Evolutionary conservation across 208 protist species (phyloP).

Genomic region (Leishmania gerbilli): DNA sequence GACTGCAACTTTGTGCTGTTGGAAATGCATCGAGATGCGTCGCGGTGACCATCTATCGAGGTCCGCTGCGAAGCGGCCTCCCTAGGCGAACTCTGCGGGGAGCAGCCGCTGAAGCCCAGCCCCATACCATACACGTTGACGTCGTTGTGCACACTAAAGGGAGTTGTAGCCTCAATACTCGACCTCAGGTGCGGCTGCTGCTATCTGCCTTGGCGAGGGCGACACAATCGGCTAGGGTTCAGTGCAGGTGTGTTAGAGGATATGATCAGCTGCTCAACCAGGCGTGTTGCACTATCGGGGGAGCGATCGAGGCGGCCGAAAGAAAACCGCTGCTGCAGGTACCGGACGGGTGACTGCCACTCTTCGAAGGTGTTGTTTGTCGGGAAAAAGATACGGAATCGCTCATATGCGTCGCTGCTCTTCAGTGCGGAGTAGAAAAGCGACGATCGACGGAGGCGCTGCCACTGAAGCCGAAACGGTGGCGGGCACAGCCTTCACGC

Average conservation of each 20-base stretch:
- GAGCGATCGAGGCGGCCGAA: not conserved
- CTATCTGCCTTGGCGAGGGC: not conserved
- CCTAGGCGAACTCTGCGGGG: not conserved
- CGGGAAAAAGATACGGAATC: not conserved
- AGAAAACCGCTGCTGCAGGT: not conserved
- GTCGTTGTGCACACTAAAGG: not conserved
- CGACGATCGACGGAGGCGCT: not conserved
- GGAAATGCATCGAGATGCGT: not conserved
- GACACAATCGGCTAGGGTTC: not conserved
- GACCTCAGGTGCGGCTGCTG: not conserved
- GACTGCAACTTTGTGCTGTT: not conserved
- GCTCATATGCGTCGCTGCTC: not conserved
- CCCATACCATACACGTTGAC: not conserved
- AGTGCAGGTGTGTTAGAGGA: not conserved
- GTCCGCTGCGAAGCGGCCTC: not conserved
- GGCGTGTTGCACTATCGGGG: not conserved
- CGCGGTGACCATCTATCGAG: not conserved
- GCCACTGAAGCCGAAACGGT: not conserved
- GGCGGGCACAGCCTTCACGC: not conserved
- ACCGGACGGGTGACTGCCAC: not conserved
- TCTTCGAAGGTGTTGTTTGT: not conserved
- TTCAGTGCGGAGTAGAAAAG: conserved; percentile 1
- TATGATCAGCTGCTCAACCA: not conserved
- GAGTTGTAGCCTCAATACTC: not conserved
- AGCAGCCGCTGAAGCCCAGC: not conserved